Base-by-base conservation (phyloP, 176 grass and related monocot species). In the Oryza longistaminata region DNA sequence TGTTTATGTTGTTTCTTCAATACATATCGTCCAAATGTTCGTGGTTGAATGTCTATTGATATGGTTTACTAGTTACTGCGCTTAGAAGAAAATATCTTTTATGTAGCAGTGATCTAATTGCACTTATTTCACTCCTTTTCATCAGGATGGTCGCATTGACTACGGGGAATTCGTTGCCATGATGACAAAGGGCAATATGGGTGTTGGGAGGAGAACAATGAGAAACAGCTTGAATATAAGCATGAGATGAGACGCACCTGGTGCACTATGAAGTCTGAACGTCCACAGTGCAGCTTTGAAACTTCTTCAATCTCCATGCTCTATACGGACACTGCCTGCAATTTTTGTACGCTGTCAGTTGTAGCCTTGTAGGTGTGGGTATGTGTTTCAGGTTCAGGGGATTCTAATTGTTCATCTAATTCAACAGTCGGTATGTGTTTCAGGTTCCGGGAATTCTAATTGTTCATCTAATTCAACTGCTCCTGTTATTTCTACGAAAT, bases 131-230 rank as follows among this genome's bases (percentile, higher is more conserved):
- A 1, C 3, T 46, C 55, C 43, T 33, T 19, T 24, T 48, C 10
- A 24, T 64, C 15, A 92, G 91, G 91, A 92, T 33, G 91, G 91
- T 21, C 80, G 86, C 17, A 92, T 92, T 76, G 87, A 89, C 87
- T 90, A 92, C 0, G 87, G 88, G 9, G 91, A 92, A 78, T 92
- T 92, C 81, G 91, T 92, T 87, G 91, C 86, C 26, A 92, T 92
- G 91, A 92, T 87, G 91, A 86, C 84, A 74, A 92, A 90, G 77
- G 91, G 81, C 71, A 91, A 91, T 71, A 87, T 91, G 85, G 85
- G 89, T n/a, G 70, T 92, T 83, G 85, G 85, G 50, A 86, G 88
- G 66, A 84, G 85, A 85, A 88, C 84, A 71, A 84, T 87, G 80
- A 87, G 88, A 74, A 90, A 87, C 74, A 90, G 88, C n/a, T 64